Percentiles rank a stretch among this genome's conserved stretches.
Evolutionary conservation across 805 yeast genomes (phyloP).

Genomic region (Priceomyces melissophilus): DNA sequence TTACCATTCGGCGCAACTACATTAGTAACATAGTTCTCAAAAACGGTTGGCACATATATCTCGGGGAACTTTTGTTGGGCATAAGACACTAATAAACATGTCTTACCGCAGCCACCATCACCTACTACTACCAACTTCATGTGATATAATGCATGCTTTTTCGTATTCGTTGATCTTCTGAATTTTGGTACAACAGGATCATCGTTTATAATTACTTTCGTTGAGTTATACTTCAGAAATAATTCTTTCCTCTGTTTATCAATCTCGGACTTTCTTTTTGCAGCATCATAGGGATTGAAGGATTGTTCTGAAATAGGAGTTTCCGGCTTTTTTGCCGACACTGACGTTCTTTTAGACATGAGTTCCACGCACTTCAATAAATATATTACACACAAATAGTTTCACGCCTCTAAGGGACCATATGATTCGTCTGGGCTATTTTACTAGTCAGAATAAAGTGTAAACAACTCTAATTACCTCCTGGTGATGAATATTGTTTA

Average conservation of each 20-base stretch:
- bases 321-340: constrained; percentile 4
- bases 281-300: constrained; percentile 25
- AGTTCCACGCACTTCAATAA: too few species aligned
- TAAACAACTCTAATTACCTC: too few species aligned
- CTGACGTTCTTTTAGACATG: constrained; percentile 10
- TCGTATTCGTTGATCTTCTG: constrained; percentile 23
- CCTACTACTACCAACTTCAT: constrained; percentile 79
- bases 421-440: too few species aligned
- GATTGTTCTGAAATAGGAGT: constrained; percentile 5
- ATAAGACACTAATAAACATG: constrained; percentile 67
- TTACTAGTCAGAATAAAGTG: too few species aligned
- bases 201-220: constrained; percentile 30
- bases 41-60: constrained; percentile 76
- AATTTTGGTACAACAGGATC: constrained; percentile 37
- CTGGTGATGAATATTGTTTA: too few species aligned
- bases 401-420: too few species aligned
- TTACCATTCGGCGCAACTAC: constrained; percentile 73
- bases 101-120: constrained; percentile 90
- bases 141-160: constrained; percentile 17
- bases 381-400: too few species aligned
- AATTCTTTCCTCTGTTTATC: constrained; percentile 22
- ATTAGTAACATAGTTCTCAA: constrained; percentile 70
- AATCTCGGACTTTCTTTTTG: constrained; percentile 17
- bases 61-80: constrained; percentile 69
- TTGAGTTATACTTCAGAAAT: constrained; percentile 18